phyloP scores from a whole-genome alignment of 225 moss, liverwort and hornwort genomes.

The Pleurozium schreberi region DNA sequence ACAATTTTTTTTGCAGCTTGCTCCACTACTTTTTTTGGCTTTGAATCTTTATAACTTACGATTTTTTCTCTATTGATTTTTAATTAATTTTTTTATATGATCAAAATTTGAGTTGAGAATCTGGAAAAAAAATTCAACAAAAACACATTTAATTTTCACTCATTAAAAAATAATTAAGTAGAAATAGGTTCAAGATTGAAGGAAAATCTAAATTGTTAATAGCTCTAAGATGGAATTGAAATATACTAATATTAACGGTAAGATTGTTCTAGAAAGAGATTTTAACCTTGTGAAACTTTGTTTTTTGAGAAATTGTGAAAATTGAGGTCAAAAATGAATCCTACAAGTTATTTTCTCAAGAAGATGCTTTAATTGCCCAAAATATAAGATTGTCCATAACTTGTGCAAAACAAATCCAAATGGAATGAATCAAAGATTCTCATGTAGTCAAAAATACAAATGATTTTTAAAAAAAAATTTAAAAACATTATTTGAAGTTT shows the following conservation, averaged over 20 bases:
- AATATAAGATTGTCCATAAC: background rate
- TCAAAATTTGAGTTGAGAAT: background rate
- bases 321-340: background rate
- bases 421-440: background rate
- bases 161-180: background rate
- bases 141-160: background rate
- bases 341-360: background rate
- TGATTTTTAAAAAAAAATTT: too few relatives aligned
- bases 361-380: background rate
- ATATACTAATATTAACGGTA: fast-evolving
- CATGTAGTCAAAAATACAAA: too few relatives aligned
- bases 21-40: background rate
- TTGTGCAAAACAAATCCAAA: background rate
- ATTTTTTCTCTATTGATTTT: too few relatives aligned
- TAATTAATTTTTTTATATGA: background rate
- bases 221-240: background rate
- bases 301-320: too few relatives aligned
- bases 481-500: too few relatives aligned
- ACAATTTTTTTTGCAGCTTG: background rate
- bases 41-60: background rate
- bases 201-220: background rate
- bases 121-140: too few relatives aligned
- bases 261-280: background rate
- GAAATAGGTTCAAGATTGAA: background rate
- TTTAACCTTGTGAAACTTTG: background rate